Conservation (phyloP, 2,329 filamentous ascomycete genomes). For the Mycosphaerella arachidis region DNA sequence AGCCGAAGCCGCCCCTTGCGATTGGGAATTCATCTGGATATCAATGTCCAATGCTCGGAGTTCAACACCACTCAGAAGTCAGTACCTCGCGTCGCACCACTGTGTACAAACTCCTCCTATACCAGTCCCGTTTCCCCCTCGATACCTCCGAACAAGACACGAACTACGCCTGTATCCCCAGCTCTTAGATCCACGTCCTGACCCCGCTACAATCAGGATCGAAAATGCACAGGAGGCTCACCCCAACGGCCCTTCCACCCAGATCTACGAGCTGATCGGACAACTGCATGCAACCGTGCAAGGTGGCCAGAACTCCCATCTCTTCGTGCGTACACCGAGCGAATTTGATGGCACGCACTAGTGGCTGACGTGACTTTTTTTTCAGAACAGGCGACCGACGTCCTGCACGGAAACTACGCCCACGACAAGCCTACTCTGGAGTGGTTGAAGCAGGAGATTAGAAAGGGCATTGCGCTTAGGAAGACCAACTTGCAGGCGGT, state of each 20-base stretch:
- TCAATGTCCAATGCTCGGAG: conserved; percentile 21
- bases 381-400: conserved; percentile 3
- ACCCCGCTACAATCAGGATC: not conserved
- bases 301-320: conserved; percentile 19
- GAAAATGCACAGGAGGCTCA: conserved; percentile 13
- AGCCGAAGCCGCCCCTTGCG: conserved; percentile 18
- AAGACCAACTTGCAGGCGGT: conserved; percentile 18
- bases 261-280: conserved; percentile 19
- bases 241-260: conserved; percentile 3
- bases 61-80: conserved; percentile 19
- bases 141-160: too few species aligned
- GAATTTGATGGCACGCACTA: conserved; percentile 9
- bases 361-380: conserved; percentile 4
- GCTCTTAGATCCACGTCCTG: too few species aligned
- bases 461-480: conserved; percentile 20
- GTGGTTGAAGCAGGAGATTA: conserved; percentile 18
- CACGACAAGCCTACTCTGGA: conserved; percentile 14
- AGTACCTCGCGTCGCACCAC: too few species aligned
- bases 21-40: conserved; percentile 26
- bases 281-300: conserved; percentile 14
- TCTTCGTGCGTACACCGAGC: conserved; percentile 15
- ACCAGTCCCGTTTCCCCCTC: too few species aligned
- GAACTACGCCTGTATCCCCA: too few species aligned
- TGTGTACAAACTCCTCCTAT: too few species aligned
- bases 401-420: conserved; percentile 12